phyloP scores from a whole-genome alignment of 106 monocot genomes.

The Alisma plantagoaquatica region DNA sequence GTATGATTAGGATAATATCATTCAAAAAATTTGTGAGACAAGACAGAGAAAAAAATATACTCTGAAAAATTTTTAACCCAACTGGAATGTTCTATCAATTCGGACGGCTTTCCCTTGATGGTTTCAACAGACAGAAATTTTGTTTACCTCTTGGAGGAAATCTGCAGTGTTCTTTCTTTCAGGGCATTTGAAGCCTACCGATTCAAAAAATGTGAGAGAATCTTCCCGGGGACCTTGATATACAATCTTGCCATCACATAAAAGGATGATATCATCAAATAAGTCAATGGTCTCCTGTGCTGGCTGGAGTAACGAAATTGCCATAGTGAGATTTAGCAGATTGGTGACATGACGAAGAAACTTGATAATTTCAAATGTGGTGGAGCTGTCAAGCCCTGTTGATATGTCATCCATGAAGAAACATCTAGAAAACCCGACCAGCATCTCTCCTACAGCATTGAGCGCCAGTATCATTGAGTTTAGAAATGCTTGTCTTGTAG shows the following conservation, averaged over 20 bases:
- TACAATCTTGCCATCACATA: slow-evolving; percentile 62
- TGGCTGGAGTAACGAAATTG: slow-evolving; percentile 2
- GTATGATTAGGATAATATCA: too few relatives aligned
- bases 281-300: slow-evolving; percentile 6
- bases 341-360: neutral
- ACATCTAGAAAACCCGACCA: neutral
- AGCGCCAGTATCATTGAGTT: too few relatives aligned
- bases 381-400: slow-evolving; percentile 5
- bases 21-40: too few relatives aligned
- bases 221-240: slow-evolving; percentile 76
- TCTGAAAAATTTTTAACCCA: too few relatives aligned
- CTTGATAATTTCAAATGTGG: slow-evolving; percentile 2
- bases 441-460: slow-evolving; percentile 4
- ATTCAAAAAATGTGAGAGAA: slow-evolving; percentile 62
- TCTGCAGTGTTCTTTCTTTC: slow-evolving; percentile 67
- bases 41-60: too few relatives aligned
- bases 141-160: slow-evolving; percentile 83
- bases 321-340: neutral
- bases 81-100: too few relatives aligned
- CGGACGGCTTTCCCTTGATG: too few relatives aligned
- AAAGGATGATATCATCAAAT: slow-evolving; percentile 72
- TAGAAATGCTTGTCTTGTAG: too few relatives aligned
- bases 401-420: slow-evolving; percentile 10
- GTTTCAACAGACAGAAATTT: too few relatives aligned
- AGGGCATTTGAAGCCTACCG: slow-evolving; percentile 63